These are phyloP conservation scores for Penicillium occitanis DNA, from an alignment of 2,329 filamentous ascomycete genomes.

Conservation along the genomic window DNA sequence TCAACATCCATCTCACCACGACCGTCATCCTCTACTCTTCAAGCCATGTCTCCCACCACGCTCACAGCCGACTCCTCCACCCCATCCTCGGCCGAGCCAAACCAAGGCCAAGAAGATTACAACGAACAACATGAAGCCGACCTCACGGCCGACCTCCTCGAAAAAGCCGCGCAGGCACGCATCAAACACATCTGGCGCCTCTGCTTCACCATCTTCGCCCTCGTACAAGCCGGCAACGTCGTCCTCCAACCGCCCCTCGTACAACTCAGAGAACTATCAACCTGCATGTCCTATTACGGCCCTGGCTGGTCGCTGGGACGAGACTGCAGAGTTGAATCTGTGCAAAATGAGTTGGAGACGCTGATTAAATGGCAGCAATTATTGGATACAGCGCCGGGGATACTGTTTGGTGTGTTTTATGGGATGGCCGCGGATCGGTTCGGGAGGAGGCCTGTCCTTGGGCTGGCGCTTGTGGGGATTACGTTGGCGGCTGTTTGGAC, in stretches of 20 bases:
- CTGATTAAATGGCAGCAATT: slow-evolving; percentile 20
- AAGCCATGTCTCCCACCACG: slow-evolving; percentile 5
- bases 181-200: slow-evolving; percentile 18
- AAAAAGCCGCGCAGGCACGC: slow-evolving; percentile 10
- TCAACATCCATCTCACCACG: slow-evolving; percentile 1
- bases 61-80: not conserved
- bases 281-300: slow-evolving; percentile 20
- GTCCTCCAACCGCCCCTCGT: slow-evolving; percentile 18
- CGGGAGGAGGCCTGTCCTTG: slow-evolving; percentile 17
- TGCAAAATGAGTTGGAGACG: slow-evolving; percentile 19
- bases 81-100: not conserved
- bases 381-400: slow-evolving; percentile 20
- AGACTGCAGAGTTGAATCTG: slow-evolving; percentile 20
- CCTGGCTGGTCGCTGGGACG: slow-evolving; percentile 18
- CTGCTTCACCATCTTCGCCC: slow-evolving; percentile 20
- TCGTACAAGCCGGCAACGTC: slow-evolving; percentile 19
- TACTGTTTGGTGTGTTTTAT: slow-evolving; percentile 22
- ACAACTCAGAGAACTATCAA: slow-evolving; percentile 19
- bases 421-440: slow-evolving; percentile 21
- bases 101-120: not conserved
- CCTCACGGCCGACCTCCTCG: not conserved
- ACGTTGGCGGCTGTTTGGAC: slow-evolving; percentile 17
- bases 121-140: slow-evolving; percentile 1
- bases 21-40: not conserved
- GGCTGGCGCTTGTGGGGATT: slow-evolving; percentile 18